Conservation (phyloP, 805 yeast species). For the Wickerhamiella sergipiensis region DNA sequence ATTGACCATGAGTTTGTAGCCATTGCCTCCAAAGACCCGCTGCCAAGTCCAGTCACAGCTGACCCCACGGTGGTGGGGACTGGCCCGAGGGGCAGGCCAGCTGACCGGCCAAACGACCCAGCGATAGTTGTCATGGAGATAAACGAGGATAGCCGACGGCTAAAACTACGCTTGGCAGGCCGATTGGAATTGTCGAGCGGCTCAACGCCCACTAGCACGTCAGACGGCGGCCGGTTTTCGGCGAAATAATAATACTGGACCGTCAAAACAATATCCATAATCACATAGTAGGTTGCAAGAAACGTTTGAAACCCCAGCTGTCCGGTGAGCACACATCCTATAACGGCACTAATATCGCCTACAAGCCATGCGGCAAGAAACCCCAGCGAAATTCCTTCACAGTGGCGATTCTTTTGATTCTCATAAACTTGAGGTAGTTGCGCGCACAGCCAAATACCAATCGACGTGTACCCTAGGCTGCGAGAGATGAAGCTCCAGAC, state of each 20-base stretch:
- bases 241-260: constrained; percentile 60
- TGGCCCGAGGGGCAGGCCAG: background rate
- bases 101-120: constrained; percentile 5
- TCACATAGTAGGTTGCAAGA: constrained; percentile 58
- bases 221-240: constrained; percentile 13
- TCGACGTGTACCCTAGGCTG: constrained; percentile 23
- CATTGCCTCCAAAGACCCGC: background rate
- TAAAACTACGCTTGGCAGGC: background rate
- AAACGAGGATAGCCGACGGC: background rate
- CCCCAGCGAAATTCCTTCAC: constrained; percentile 51
- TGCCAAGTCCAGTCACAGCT: background rate
- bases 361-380: constrained; percentile 51
- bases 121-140: background rate
- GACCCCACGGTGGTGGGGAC: background rate
- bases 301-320: constrained; percentile 73
- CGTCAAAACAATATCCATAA: constrained; percentile 53
- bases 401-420: constrained; percentile 45
- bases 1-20: background rate
- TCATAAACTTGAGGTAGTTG: constrained; percentile 56
- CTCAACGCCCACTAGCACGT: constrained; percentile 15
- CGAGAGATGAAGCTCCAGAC: background rate
- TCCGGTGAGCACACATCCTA: constrained; percentile 61
- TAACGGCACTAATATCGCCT: constrained; percentile 46
- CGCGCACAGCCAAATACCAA: constrained; percentile 57
- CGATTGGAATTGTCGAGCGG: constrained; percentile 4